Base-by-base conservation (phyloP, 192 early-diverging fungal species). In the Podochytrium sp. region DNA sequence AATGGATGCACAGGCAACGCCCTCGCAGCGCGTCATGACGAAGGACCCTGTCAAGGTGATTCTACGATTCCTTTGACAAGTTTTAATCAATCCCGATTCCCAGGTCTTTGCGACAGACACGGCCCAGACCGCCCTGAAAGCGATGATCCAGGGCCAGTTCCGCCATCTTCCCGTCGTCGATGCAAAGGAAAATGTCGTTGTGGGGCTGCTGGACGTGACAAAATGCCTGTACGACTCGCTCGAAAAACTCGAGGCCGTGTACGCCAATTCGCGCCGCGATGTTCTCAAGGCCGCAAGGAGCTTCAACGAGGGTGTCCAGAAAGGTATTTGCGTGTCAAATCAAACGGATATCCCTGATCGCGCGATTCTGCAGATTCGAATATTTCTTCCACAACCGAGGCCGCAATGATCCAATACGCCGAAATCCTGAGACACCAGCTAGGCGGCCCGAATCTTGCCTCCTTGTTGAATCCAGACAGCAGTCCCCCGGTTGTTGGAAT, bases 1-100 rank as follows among this genome's bases (percentile, higher is more conserved):
- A 23, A 51, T 81, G 53, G 76, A 82, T 60, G 65, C 79, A 16
- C 43, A 70, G 23, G 72, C 74, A 2, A 87, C 86, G n/a, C 34
- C 85, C 20, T 92, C 96, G 29, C 80, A 89, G 37, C 80, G 91
- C 18, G 94, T 96, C 30, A 97, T 97, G 89, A 99, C 97, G 2
- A 87, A 84, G 68, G 87, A 92, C 71, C 96, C 96, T n/a, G 90
- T 95, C 72, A 94, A 91, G 67, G 95, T 97, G 25, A 27, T 29
- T 4, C 39, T 16, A 23, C 33, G 7, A 43, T 25, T 16, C 10
- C 40, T 38, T n/a, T 40, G 6, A 10, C 25, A 6, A 49, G 4
- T 43, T 23, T 16, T 32, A 27, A 65, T 3, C 25, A 65, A 65
- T 27, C 43, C 7, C 30, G 6, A 38, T 4, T 14, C 35, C 33